Evolutionary conservation across 305 asterid species (phyloP).

Genomic region (Andrographis paniculata): DNA sequence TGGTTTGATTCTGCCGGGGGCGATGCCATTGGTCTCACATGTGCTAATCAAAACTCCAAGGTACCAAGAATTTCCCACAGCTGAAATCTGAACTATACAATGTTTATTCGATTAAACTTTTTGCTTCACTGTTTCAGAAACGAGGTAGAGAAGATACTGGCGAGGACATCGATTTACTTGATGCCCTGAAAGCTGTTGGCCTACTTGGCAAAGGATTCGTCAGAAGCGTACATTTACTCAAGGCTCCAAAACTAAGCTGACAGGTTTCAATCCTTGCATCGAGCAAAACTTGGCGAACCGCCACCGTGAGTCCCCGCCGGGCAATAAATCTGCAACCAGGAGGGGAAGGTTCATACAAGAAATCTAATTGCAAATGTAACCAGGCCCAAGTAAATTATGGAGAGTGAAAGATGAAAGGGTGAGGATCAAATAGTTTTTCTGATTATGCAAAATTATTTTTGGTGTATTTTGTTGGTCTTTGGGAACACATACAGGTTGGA

Average conservation of each 20-base stretch:
- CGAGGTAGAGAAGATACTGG: slow-evolving; percentile 48
- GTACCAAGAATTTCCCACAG: slow-evolving; percentile 23
- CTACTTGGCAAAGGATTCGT: slow-evolving; percentile 84
- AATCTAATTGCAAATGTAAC: too few relatives aligned
- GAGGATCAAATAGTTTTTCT: too few relatives aligned
- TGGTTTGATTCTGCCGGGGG: slow-evolving; percentile 96
- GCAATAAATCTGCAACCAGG: too few relatives aligned
- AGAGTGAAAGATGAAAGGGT: too few relatives aligned
- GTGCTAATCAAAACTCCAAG: slow-evolving; percentile 46
- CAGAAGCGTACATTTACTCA: slow-evolving; percentile 61
- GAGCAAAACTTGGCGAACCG: not conserved
- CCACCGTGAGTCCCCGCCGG: not conserved
- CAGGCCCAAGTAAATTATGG: too few relatives aligned
- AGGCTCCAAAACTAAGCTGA: slow-evolving; percentile 46
- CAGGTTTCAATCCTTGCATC: not conserved
- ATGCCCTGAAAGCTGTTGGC: slow-evolving; percentile 57
- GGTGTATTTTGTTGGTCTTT: too few relatives aligned
- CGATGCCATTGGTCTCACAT: slow-evolving; percentile 90
- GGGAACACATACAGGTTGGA: too few relatives aligned
- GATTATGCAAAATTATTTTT: too few relatives aligned
- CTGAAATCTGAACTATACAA: too few relatives aligned
- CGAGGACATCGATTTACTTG: slow-evolving; percentile 35
- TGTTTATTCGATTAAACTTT: too few relatives aligned
- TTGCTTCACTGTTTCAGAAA: slow-evolving; percentile 59
- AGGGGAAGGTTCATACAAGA: too few relatives aligned